Base-by-base conservation (phyloP, 768 basidiomycete genomes). In the Russula earlei region DNA sequence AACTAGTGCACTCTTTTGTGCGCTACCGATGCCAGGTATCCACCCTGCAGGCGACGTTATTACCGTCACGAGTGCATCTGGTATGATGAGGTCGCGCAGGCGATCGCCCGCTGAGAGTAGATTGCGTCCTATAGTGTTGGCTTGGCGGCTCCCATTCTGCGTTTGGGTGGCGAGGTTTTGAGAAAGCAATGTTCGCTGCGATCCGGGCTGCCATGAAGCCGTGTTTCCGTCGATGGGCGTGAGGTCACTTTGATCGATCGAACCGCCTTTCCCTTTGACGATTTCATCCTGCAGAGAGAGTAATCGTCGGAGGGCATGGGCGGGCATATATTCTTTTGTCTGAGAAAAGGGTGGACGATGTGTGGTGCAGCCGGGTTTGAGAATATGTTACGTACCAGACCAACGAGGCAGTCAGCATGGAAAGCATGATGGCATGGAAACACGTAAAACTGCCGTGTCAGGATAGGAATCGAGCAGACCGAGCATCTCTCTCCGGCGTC, bases 391-490 rank as follows among this genome's bases (percentile, higher is more conserved):
- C 91, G 67, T 65, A 97, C 96, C 79, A 96, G 75, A 25, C 85
- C 83, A 68, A 99, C 93, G 52, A 98, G 75, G 72, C 96, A 98
- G 67, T 99, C 95, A 6, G 92, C 92, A 71, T 98, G 96, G 80
- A 98, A 98, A 15, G 84, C 81, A 68, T 99, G 96, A 64, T 93
- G 91, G 70, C 96, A 98, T 42, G 96, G 96, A 72, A 99, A 99
- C 45, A 95, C 91, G 70, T 99, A 99, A 69, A 97, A 98, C 66
- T 97, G 95, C 62, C 95, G 76, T 22, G 83, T 86, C 51, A 97
- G 71, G 49, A 99, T 75, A 34, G 83, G 73, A 59, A 80, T 77
- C 8, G 80, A 78, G 70, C 96, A 98, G 27, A 77, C 77, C 11
- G 87, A 85, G 65, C 96, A 98, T 63, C 81, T 81, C 63, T 97